Conservation (phyloP, 768 basidiomycete species). For the Leucosporidium yakuticum region DNA sequence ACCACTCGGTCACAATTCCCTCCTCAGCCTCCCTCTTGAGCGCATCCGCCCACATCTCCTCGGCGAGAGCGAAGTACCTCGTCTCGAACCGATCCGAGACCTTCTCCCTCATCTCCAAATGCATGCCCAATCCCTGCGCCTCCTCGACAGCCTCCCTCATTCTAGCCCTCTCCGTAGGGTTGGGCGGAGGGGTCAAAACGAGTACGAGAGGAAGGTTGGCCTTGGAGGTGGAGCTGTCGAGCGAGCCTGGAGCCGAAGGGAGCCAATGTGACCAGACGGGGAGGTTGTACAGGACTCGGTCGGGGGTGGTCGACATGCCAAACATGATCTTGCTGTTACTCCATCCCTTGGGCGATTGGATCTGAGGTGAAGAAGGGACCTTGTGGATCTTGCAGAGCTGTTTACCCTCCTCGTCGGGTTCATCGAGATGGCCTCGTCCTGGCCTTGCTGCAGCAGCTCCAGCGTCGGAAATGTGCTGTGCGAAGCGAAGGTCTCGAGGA, state of each 20-base stretch:
- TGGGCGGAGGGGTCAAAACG: conserved; percentile 27
- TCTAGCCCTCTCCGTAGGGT: conserved; percentile 22
- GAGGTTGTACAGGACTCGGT: conserved; percentile 32
- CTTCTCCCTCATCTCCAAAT: conserved; percentile 16
- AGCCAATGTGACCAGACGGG: conserved; percentile 36
- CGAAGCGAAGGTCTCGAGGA: conserved; percentile 29
- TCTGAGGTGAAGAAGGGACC: conserved; percentile 19
- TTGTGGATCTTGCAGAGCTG: conserved; percentile 17
- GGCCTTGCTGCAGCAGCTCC: not conserved
- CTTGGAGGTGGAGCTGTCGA: conserved; percentile 15
- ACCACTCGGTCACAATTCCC: conserved; percentile 28
- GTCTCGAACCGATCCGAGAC: conserved; percentile 34
- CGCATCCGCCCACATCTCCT: conserved; percentile 31
- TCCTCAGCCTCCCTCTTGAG: conserved; percentile 10
- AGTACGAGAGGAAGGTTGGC: conserved; percentile 23
- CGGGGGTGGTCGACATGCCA: conserved; percentile 34
- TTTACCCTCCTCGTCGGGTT: conserved; percentile 20
- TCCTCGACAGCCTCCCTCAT: conserved; percentile 26
- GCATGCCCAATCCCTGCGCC: conserved; percentile 27
- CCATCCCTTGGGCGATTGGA: conserved; percentile 9
- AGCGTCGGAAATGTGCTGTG: conserved; percentile 5
- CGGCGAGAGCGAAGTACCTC: conserved; percentile 31
- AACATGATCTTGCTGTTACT: conserved; percentile 27
- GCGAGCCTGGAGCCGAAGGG: not conserved
- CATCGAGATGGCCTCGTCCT: conserved; percentile 6